phyloP scores from a whole-genome alignment of 2,329 filamentous ascomycete species.

The Microcyclosporella mali region DNA sequence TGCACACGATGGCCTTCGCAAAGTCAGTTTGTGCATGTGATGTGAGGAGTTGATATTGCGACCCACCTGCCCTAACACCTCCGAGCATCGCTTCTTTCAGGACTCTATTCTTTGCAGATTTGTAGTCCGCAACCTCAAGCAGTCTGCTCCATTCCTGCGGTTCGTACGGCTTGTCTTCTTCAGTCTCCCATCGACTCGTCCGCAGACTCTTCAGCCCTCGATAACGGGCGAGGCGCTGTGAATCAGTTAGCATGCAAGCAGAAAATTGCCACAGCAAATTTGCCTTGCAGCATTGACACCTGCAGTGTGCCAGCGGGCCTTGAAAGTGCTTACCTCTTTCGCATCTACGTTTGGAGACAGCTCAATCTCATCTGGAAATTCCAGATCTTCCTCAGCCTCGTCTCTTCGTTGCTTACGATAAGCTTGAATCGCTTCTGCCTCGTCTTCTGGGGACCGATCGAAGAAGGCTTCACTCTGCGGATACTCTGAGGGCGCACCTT shows the following conservation, averaged over 20 bases:
- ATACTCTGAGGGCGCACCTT: constrained; percentile 72
- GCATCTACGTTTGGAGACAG: constrained; percentile 81
- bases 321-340: constrained; percentile 48
- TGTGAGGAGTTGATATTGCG: no score
- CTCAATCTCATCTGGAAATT: constrained; percentile 97
- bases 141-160: constrained; percentile 85
- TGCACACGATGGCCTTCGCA: constrained; percentile 66
- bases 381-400: constrained; percentile 81
- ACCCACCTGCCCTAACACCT: constrained; percentile 59
- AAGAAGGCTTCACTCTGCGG: constrained; percentile 89
- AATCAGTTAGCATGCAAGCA: no score
- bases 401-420: constrained; percentile 72
- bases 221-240: constrained; percentile 66
- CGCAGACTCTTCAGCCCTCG: constrained; percentile 86
- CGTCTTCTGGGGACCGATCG: constrained; percentile 72
- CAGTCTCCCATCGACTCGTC: constrained; percentile 80
- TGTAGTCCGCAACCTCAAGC: constrained; percentile 84
- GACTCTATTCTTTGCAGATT: constrained; percentile 68
- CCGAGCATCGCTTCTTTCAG: constrained; percentile 81
- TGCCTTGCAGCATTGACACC: no score
- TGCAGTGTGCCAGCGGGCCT: no score
- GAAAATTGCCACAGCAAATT: no score
- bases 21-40: no score
- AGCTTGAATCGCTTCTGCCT: constrained; percentile 71
- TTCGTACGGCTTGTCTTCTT: constrained; percentile 79